Percentiles rank a stretch among this genome's conserved stretches.
Conservation (phyloP, 768 basidiomycete species). For the Lactifluus hygrophoroides region DNA sequence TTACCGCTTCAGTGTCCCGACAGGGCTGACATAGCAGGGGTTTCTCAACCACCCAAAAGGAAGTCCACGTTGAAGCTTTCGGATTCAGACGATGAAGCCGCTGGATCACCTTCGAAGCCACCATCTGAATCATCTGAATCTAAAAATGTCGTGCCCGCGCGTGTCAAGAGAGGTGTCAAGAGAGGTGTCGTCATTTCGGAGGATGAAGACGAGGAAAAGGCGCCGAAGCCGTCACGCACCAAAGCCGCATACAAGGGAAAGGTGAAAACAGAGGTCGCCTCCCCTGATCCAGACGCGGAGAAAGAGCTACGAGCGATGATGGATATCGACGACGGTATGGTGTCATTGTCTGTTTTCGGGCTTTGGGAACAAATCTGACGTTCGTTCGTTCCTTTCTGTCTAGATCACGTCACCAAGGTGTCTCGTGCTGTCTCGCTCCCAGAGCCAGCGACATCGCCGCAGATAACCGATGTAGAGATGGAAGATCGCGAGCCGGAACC, state of each 20-base stretch:
- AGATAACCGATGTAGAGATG: slow-evolving; percentile 23
- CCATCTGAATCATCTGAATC: slow-evolving; percentile 11
- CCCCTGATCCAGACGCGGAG: slow-evolving; percentile 37
- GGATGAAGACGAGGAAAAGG: slow-evolving; percentile 50
- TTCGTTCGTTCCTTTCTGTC: slow-evolving; percentile 29
- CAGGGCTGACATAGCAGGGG: neutral
- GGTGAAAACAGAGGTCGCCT: slow-evolving; percentile 30
- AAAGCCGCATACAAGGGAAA: slow-evolving; percentile 25
- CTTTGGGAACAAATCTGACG: slow-evolving; percentile 15
- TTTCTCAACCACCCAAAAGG: slow-evolving; percentile 28
- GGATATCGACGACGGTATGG: slow-evolving; percentile 66
- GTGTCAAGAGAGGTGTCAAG: slow-evolving; percentile 41
- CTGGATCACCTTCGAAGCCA: slow-evolving; percentile 5
- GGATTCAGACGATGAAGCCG: slow-evolving; percentile 23
- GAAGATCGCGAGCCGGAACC: slow-evolving; percentile 22
- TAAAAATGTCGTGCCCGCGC: slow-evolving; percentile 25
- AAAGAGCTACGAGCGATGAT: slow-evolving; percentile 50
- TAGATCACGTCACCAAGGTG: slow-evolving; percentile 23
- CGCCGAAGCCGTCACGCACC: slow-evolving; percentile 29
- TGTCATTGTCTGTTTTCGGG: neutral
- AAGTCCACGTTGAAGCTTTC: slow-evolving; percentile 22
- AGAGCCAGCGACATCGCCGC: slow-evolving; percentile 20
- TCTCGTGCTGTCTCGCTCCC: slow-evolving; percentile 6
- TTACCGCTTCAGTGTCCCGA: neutral
- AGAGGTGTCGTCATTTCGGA: slow-evolving; percentile 51